Conservation (phyloP, 345 rosid species). For the Erysimum cheiranthoides region DNA sequence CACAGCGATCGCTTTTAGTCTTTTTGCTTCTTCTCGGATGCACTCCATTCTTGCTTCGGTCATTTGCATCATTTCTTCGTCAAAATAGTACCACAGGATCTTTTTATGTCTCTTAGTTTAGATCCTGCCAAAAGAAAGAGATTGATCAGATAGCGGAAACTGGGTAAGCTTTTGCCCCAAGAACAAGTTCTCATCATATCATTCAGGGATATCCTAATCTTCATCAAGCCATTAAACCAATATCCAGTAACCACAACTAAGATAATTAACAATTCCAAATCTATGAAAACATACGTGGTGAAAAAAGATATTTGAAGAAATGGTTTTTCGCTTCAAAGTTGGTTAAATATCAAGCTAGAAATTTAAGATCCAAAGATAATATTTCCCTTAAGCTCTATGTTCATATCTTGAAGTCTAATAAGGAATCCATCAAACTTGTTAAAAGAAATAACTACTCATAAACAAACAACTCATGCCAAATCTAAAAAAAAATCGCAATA, state of each 20-base stretch:
- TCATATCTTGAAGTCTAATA: too few relatives aligned
- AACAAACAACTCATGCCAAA: too few relatives aligned
- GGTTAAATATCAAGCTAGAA: background rate
- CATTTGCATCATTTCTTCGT: slow-evolving; percentile 9
- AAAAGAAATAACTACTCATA: too few relatives aligned
- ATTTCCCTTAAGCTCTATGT: too few relatives aligned
- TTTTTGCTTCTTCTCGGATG: slow-evolving; percentile 50
- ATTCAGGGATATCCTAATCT: background rate
- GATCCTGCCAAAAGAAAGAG: background rate
- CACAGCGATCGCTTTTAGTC: slow-evolving; percentile 56
- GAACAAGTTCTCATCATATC: background rate
- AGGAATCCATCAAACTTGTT: too few relatives aligned
- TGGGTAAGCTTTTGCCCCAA: background rate
- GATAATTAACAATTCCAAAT: background rate
- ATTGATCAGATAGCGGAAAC: background rate
- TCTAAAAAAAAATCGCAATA: too few relatives aligned
- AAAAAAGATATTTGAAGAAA: too few relatives aligned
- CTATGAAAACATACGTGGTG: background rate
- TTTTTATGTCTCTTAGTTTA: background rate
- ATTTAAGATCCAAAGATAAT: background rate
- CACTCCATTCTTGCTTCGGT: slow-evolving; percentile 33
- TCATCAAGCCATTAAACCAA: background rate
- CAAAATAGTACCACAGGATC: background rate
- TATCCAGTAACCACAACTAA: too few relatives aligned
- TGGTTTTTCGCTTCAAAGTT: background rate